Evolutionary conservation across 2,329 filamentous ascomycete genomes (phyloP).

Genomic region (Fusarium zealandicum): DNA sequence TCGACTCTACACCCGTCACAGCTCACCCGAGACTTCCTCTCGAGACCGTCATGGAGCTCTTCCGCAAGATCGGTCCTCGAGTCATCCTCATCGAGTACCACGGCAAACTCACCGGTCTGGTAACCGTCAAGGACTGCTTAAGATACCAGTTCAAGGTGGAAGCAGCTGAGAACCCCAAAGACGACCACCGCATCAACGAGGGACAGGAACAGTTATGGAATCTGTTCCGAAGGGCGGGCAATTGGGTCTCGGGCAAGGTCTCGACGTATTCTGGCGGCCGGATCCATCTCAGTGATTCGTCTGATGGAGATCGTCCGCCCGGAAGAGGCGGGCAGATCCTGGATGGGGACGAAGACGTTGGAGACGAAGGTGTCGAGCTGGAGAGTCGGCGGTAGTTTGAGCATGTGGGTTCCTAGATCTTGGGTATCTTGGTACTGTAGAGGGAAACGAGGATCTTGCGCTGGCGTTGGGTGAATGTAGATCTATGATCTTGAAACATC

Average conservation of each 20-base stretch:
- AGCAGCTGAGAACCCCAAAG: constrained; percentile 76
- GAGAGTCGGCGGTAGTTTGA: constrained; percentile 45
- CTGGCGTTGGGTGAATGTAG: constrained; percentile 33
- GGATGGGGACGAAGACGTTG: constrained; percentile 52
- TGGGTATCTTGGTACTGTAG: constrained; percentile 21
- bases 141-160: constrained; percentile 98
- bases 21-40: constrained; percentile 90
- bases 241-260: constrained; percentile 67
- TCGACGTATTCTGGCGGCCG: constrained; percentile 62
- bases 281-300: constrained; percentile 57
- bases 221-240: constrained; percentile 58
- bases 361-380: constrained; percentile 54
- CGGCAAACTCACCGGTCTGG: constrained; percentile 81
- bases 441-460: constrained; percentile 25
- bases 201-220: constrained; percentile 72
- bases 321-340: constrained; percentile 56
- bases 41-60: constrained; percentile 98
- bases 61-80: constrained; percentile 95
- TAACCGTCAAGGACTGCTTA: constrained; percentile 96
- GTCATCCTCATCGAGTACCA: constrained; percentile 93
- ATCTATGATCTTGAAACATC: constrained; percentile 18
- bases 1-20: constrained; percentile 87
- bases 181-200: constrained; percentile 62
- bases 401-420: constrained; percentile 5
- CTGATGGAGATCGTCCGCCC: constrained; percentile 47